Conservation (phyloP, 140 eudicot species). For the Bidens hawaiensis region DNA sequence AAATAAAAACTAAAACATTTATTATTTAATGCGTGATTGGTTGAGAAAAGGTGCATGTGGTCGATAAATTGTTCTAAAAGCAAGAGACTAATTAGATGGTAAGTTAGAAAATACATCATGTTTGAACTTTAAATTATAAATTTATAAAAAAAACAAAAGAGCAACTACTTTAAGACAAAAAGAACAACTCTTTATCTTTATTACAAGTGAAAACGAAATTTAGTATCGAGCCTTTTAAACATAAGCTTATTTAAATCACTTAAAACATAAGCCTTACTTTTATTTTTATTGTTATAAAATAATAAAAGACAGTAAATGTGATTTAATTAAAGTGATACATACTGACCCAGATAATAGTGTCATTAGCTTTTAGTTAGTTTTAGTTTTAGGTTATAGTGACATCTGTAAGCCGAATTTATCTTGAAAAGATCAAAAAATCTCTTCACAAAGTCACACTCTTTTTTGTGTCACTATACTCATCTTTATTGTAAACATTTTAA, state of each 20-base stretch:
- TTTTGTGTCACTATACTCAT: neutral
- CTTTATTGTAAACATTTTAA: neutral
- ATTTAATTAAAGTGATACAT: too few relatives aligned
- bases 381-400: neutral
- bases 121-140: conserved; percentile 1
- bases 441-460: neutral
- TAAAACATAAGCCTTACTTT: neutral
- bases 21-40: conserved; percentile 21
- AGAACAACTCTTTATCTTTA: neutral
- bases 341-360: too few relatives aligned
- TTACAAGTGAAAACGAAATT: neutral
- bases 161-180: neutral
- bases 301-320: too few relatives aligned
- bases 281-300: too few relatives aligned
- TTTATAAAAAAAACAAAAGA: neutral
- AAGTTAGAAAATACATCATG: conserved; percentile 7
- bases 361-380: too few relatives aligned
- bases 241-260: neutral
- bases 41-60: conserved; percentile 19
- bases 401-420: neutral
- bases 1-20: too few relatives aligned
- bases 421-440: neutral
- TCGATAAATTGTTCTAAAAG: neutral
- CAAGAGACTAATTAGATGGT: neutral
- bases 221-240: neutral